Percentiles rank a stretch among this genome's conserved stretches.
phyloP scores from a whole-genome alignment of 1,139 yeast genomes.

The Nakaseomyces kungkrabaensis region DNA sequence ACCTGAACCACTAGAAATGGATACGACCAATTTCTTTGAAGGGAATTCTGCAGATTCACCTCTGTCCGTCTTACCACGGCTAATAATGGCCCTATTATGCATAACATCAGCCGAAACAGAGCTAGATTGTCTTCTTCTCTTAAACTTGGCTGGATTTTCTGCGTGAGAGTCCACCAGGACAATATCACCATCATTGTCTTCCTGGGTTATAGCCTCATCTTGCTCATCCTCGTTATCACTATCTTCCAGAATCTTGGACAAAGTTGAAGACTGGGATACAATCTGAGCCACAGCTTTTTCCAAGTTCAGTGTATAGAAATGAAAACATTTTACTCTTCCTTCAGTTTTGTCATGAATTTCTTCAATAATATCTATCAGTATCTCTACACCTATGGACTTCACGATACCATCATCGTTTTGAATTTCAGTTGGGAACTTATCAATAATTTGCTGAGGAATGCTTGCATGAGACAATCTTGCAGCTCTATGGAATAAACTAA shows the following conservation, averaged over 20 bases:
- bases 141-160: slow-evolving; percentile 11
- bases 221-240: slow-evolving; percentile 28
- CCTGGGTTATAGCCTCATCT: slow-evolving; percentile 27
- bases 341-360: slow-evolving; percentile 43
- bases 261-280: slow-evolving; percentile 47
- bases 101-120: slow-evolving; percentile 17
- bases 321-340: slow-evolving; percentile 64
- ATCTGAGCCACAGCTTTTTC: slow-evolving; percentile 88
- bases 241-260: slow-evolving; percentile 34
- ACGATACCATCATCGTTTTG: slow-evolving; percentile 77
- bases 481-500: slow-evolving; percentile 75
- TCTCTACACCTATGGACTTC: slow-evolving; percentile 71
- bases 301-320: slow-evolving; percentile 79
- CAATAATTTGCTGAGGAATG: slow-evolving; percentile 52
- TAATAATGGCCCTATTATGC: slow-evolving; percentile 14
- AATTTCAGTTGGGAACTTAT: slow-evolving; percentile 44
- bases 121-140: slow-evolving; percentile 28
- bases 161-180: slow-evolving; percentile 14
- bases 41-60: slow-evolving; percentile 18
- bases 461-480: slow-evolving; percentile 84
- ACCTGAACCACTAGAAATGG: slow-evolving; percentile 79
- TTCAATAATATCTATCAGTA: slow-evolving; percentile 55
- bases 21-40: slow-evolving; percentile 49
- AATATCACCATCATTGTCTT: slow-evolving; percentile 19
- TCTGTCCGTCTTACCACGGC: slow-evolving; percentile 10